Evolutionary conservation across 345 rosid genomes (phyloP).

Genomic region (Eucalyptus coolabah): DNA sequence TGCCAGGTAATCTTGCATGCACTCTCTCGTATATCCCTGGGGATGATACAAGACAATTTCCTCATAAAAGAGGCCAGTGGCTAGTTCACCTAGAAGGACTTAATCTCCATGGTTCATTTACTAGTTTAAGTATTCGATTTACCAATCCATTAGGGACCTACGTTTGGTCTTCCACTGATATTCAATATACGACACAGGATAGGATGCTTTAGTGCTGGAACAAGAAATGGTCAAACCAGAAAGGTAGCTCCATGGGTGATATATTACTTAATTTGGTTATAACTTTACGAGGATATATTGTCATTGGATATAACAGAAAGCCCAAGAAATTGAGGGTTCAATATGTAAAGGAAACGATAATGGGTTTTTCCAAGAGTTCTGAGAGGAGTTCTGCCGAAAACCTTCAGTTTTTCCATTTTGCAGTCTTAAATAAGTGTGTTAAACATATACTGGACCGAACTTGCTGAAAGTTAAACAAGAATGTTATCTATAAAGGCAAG

Average conservation of each 20-base stretch:
- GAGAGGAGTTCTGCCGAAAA: neutral
- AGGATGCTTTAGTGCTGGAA: neutral
- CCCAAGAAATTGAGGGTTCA: neutral
- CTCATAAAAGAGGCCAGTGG: neutral
- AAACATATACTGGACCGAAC: neutral
- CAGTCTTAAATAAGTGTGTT: neutral
- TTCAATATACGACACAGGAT: neutral
- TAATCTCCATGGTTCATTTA: neutral
- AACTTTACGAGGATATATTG: neutral
- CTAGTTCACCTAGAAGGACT: neutral
- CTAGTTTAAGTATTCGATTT: neutral
- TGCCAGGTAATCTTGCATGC: constrained; percentile 49
- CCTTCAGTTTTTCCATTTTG: neutral
- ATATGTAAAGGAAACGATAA: neutral
- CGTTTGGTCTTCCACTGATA: neutral
- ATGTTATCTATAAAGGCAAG: neutral
- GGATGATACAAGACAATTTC: neutral
- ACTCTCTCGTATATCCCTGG: neutral
- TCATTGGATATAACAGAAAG: neutral
- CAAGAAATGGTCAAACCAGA: neutral
- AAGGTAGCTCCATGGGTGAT: neutral
- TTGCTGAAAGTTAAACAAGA: neutral
- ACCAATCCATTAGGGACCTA: neutral
- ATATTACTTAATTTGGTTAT: neutral
- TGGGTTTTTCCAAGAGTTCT: neutral